These are phyloP conservation scores for Crepidotus variabilis DNA, from an alignment of 768 basidiomycete genomes.

Conservation along the genomic window DNA sequence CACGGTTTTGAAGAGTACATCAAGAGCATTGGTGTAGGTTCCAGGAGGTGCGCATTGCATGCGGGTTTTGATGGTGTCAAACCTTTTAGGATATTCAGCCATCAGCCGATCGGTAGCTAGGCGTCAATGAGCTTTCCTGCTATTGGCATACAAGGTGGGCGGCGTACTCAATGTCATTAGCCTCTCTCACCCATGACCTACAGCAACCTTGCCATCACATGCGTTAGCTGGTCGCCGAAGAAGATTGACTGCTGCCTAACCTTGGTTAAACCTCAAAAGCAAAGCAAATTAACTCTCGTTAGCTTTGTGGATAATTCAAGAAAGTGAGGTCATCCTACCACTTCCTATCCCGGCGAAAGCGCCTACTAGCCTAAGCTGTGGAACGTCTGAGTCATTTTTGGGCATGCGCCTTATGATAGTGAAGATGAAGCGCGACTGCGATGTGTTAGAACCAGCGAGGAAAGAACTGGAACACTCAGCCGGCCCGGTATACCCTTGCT, in stretches of 20 bases:
- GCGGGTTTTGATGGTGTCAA: conserved; percentile 72
- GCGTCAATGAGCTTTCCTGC: background rate
- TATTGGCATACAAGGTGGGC: conserved; percentile 2
- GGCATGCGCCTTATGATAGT: conserved; percentile 24
- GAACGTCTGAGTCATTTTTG: conserved; percentile 24
- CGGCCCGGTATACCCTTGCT: no score
- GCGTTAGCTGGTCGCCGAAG: no score
- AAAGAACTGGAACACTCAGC: background rate
- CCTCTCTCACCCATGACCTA: conserved; percentile 58
- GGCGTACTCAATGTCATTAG: conserved; percentile 6
- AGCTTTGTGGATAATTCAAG: background rate
- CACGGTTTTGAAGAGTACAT: conserved; percentile 53
- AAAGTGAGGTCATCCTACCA: conserved; percentile 34
- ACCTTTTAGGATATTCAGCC: conserved; percentile 30
- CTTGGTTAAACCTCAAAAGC: conserved; percentile 44
- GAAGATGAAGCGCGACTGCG: background rate
- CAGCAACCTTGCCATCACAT: conserved; percentile 45
- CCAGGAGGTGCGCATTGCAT: conserved; percentile 67
- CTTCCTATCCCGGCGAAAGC: conserved; percentile 59
- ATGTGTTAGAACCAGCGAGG: background rate
- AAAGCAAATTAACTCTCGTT: background rate
- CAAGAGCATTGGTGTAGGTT: conserved; percentile 57
- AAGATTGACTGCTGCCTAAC: conserved; percentile 19
- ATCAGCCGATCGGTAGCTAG: conserved; percentile 2
- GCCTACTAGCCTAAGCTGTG: conserved; percentile 48